phyloP scores from a whole-genome alignment of 169 alveolate species.

The Plasmodium yoelii region DNA sequence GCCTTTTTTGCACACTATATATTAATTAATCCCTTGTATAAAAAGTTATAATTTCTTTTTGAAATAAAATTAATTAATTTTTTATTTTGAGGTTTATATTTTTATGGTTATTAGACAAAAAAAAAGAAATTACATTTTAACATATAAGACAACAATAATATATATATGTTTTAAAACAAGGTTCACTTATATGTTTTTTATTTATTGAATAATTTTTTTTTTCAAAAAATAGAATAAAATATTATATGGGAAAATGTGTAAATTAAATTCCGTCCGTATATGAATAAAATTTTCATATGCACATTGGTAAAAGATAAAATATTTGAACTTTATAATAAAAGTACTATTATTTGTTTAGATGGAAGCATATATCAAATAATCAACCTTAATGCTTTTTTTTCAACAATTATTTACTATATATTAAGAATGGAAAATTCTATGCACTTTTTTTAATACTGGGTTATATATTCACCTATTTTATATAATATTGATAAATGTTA shows the following conservation, averaged over 20 bases:
- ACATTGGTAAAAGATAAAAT: too few relatives aligned
- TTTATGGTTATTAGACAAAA: conserved; percentile 26
- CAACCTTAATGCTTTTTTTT: too few relatives aligned
- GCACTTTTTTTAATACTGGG: background rate
- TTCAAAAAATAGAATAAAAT: conserved; percentile 11
- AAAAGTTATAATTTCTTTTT: conserved; percentile 15
- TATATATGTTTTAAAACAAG: background rate
- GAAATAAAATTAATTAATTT: conserved; percentile 20
- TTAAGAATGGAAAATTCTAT: background rate
- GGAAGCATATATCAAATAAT: too few relatives aligned
- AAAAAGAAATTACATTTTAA: background rate
- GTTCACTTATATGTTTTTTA: conserved; percentile 1
- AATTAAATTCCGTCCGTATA: background rate
- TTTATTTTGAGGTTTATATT: background rate
- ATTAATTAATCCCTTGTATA: background rate
- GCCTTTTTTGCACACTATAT: conserved; percentile 45
- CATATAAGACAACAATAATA: background rate
- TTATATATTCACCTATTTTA: background rate
- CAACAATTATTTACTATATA: background rate
- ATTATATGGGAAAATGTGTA: background rate
- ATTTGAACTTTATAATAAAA: too few relatives aligned
- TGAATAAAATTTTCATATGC: too few relatives aligned
- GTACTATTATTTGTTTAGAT: too few relatives aligned
- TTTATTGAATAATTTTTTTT: conserved; percentile 16
- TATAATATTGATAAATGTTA: too few relatives aligned